phyloP scores from a whole-genome alignment of 2,329 filamentous ascomycete species.

The Claviceps spartinae region DNA sequence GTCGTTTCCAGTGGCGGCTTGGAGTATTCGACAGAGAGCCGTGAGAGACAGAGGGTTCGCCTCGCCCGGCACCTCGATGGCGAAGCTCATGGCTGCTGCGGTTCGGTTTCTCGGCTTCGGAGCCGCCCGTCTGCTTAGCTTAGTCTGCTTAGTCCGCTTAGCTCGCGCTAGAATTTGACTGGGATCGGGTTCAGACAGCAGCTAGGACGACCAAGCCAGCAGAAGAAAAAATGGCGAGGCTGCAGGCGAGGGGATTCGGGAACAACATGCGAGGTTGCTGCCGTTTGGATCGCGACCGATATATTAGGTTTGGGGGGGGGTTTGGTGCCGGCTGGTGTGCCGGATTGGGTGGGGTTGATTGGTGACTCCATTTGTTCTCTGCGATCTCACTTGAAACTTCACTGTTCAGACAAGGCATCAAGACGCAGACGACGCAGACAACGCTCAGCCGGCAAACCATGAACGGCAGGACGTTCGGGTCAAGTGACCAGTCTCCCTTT shows the following conservation, averaged over 20 bases:
- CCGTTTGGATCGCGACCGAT: neutral
- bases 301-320: neutral
- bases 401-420: too few relatives aligned
- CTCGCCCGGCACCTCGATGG: conserved; percentile 70
- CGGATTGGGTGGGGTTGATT: too few relatives aligned
- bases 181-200: neutral
- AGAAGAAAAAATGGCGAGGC: neutral
- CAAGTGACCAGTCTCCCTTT: too few relatives aligned
- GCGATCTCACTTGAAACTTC: too few relatives aligned
- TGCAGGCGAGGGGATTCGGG: neutral
- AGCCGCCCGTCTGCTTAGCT: neutral
- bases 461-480: too few relatives aligned
- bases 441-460: too few relatives aligned
- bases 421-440: too few relatives aligned
- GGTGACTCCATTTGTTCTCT: too few relatives aligned
- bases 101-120: neutral
- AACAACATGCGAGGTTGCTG: neutral
- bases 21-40: conserved; percentile 50
- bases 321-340: too few relatives aligned
- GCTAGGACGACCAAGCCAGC: neutral
- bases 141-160: neutral
- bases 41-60: conserved; percentile 54
- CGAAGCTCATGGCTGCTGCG: conserved; percentile 44
- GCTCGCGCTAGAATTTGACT: neutral
- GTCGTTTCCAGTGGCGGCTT: conserved; percentile 48